Base-by-base conservation (phyloP, 441 rosid genomes). In the Pelargonium citronellum region DNA sequence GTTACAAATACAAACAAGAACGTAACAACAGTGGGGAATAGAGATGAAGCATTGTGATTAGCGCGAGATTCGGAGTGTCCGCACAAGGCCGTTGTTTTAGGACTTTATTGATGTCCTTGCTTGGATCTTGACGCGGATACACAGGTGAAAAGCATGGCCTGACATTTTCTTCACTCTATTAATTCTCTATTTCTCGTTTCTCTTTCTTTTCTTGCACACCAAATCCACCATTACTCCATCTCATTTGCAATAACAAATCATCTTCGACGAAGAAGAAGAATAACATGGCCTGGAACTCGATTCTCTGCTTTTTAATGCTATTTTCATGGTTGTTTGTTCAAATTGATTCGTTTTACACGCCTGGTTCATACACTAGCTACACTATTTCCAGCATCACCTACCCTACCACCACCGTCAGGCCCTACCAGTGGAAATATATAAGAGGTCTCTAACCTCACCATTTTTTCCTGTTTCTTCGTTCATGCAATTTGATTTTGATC, bases 401-500 rank as follows among this genome's bases (percentile, higher is more conserved):
- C 19, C 61, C 61, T 16, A 55, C 61, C 20, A 55, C 22, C 10
- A 55, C 22, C 8, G n/a, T 55, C 19, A 16, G 61, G 61, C 61
- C 61, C 61, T 55, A 55, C 61, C 61, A 55, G 61, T 55, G 61
- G 61, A 55, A 55, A 16, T 55, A 55, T 6, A 55, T 55, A 55
- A 55, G 61, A 55, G 61, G 61, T 16, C 22, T 19, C 8, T 55
- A 4, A 16, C 10, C 61, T 55, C 20, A 1, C 17, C n/a, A 19
- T 16, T 55, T 55, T 53, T 0, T 3, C 17, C 19, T 13, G 19
- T 51, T 51, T n/a, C 58, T 51, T 51, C 58, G 5, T 51, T 4
- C 7, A 4, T 51, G 19, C 13, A 13, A 51, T 51, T 49, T 49
- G 57, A 49, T 12, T 49, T 12, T 15, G 57, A 3, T 49, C 16